Conservation (phyloP, 305 asterid species). For the Fraxinus angustifolia region DNA sequence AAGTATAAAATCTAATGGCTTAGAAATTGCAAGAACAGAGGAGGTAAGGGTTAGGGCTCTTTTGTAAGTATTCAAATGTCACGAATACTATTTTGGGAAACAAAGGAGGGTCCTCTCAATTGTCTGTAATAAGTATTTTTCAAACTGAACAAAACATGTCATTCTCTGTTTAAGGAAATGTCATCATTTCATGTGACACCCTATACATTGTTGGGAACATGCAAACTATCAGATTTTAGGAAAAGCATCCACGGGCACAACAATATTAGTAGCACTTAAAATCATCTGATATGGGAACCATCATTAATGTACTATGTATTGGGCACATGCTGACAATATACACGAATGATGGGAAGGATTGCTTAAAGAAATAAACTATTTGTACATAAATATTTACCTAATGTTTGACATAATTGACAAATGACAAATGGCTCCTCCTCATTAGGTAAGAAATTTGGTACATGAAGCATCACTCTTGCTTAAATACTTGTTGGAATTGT, state of each 20-base stretch:
- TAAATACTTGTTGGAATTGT: neutral
- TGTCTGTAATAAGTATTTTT: constrained; percentile 22
- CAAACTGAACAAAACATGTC: constrained; percentile 27
- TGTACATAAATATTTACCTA: too few relatives aligned
- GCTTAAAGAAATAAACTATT: too few relatives aligned
- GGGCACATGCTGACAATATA: neutral
- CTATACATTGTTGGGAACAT: constrained; percentile 82
- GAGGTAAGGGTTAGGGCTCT: constrained; percentile 17
- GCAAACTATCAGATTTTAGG: constrained; percentile 52
- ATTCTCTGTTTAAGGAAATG: constrained; percentile 41
- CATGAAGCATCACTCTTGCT: too few relatives aligned
- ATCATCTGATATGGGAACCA: neutral
- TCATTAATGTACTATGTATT: neutral
- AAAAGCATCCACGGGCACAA: constrained; percentile 26
- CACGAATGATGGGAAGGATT: neutral
- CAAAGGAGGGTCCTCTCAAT: constrained; percentile 20
- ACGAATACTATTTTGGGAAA: constrained; percentile 17
- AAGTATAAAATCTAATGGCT: neutral
- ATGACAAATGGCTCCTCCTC: too few relatives aligned
- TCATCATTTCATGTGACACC: constrained; percentile 63
- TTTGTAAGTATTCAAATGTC: constrained; percentile 24
- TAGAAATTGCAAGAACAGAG: neutral
- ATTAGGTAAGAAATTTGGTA: too few relatives aligned
- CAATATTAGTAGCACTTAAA: neutral
- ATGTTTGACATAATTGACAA: too few relatives aligned